A percentile compares a stretch with the other conserved stretches of the same genome.
Evolutionary conservation across 192 early-diverging fungal species (phyloP).

Genomic region (Martensiomyces pterosporus): DNA sequence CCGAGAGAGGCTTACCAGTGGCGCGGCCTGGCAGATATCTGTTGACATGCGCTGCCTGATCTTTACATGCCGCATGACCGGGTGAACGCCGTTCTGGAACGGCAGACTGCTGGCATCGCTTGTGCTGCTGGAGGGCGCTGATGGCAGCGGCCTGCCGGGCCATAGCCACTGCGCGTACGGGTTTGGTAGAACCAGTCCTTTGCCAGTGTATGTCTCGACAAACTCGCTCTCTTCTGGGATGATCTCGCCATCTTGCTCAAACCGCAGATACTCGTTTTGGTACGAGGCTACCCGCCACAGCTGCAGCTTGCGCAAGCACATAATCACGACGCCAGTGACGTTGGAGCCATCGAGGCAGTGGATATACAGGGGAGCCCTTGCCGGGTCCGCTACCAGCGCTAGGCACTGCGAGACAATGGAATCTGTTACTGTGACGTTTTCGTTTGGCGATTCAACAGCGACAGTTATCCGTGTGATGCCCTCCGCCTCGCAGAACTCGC

Average conservation of each 20-base stretch:
- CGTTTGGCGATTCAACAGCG: slow-evolving; percentile 78
- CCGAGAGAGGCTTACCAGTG: slow-evolving; percentile 7
- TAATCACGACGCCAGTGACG: slow-evolving; percentile 78
- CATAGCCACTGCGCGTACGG: slow-evolving; percentile 41
- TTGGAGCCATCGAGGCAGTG: slow-evolving; percentile 90
- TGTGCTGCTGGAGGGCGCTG: neutral
- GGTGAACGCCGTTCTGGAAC: slow-evolving; percentile 30
- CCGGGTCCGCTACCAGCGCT: slow-evolving; percentile 71
- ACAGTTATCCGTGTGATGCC: slow-evolving; percentile 66
- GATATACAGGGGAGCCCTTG: slow-evolving; percentile 72
- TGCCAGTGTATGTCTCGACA: slow-evolving; percentile 36
- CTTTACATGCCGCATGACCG: slow-evolving; percentile 24
- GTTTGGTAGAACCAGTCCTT: slow-evolving; percentile 22
- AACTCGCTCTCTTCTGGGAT: slow-evolving; percentile 52
- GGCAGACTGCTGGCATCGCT: slow-evolving; percentile 18
- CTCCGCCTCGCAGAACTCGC: slow-evolving; percentile 60
- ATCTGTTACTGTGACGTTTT: slow-evolving; percentile 79
- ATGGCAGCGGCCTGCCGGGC: slow-evolving; percentile 13
- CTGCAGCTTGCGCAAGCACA: slow-evolving; percentile 87
- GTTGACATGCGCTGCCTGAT: slow-evolving; percentile 14
- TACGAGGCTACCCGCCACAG: slow-evolving; percentile 75
- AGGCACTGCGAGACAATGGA: slow-evolving; percentile 64
- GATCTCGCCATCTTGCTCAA: slow-evolving; percentile 51
- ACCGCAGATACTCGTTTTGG: slow-evolving; percentile 71
- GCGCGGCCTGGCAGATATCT: slow-evolving; percentile 30